Evolutionary conservation across 768 basidiomycete species (phyloP).

Genomic region (Chalciporus sphaerocephalus): DNA sequence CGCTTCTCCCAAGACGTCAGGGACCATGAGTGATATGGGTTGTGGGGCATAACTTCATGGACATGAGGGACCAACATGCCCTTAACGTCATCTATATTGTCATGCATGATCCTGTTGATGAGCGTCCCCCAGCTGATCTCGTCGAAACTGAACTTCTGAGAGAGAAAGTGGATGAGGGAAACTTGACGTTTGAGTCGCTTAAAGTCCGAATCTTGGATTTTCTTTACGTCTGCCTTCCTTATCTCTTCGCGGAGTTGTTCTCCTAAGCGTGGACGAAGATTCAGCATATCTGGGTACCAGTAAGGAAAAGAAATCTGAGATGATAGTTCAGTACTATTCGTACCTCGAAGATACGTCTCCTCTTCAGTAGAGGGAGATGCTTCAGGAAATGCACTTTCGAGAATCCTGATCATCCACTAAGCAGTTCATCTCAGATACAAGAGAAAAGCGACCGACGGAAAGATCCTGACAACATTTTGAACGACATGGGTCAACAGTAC

Average conservation of each 20-base stretch:
- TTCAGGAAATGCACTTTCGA: not conserved
- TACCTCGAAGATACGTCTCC: not conserved
- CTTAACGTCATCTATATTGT: not conserved
- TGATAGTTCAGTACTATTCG: not conserved
- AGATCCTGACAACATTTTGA: constrained; percentile 17
- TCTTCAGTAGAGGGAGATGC: not conserved
- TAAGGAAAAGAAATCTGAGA: not conserved
- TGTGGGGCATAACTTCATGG: not conserved
- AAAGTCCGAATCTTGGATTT: constrained; percentile 1
- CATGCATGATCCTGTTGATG: constrained; percentile 2
- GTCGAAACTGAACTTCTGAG: not conserved
- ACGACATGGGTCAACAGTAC: constrained; percentile 5
- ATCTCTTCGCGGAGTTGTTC: constrained; percentile 1
- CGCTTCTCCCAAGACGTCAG: not conserved
- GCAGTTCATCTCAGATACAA: not conserved
- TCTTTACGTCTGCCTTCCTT: not conserved
- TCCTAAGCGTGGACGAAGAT: constrained; percentile 2
- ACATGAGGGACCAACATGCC: not conserved
- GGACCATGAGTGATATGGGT: not conserved
- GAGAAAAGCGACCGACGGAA: constrained; percentile 10
- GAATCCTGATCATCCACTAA: not conserved
- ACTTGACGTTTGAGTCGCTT: constrained; percentile 4
- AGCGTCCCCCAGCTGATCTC: not conserved
- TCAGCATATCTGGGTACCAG: not conserved
- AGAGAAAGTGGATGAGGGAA: not conserved